Evolutionary conservation across 768 basidiomycete genomes (phyloP).

Genomic region (Leucocoprinus leucothites): DNA sequence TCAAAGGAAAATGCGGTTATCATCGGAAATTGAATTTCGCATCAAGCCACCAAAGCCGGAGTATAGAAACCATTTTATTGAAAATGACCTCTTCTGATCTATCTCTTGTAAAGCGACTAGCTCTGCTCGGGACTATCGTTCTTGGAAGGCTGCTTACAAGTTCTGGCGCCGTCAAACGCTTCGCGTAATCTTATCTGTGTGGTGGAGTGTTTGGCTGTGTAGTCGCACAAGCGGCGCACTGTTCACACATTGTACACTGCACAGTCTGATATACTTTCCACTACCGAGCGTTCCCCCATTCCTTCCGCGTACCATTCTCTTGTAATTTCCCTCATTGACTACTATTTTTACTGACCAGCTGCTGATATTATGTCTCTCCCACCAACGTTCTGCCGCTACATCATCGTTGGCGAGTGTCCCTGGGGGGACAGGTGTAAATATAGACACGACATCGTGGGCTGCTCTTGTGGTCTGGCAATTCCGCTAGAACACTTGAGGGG

Average conservation of each 20-base stretch:
- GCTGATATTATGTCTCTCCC: neutral
- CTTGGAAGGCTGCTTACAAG: no score
- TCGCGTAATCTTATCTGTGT: neutral
- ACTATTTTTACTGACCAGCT: neutral
- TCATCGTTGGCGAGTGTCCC: constrained; percentile 22
- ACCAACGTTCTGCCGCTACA: constrained; percentile 25
- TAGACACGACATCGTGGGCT: constrained; percentile 34
- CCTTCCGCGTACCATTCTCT: neutral
- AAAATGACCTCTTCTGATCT: no score
- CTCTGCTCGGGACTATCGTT: neutral
- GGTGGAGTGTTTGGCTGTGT: neutral
- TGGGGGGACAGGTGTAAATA: constrained; percentile 26
- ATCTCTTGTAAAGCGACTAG: no score
- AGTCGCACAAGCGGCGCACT: neutral
- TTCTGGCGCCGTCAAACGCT: no score
- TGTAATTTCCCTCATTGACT: neutral
- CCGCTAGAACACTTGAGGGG: constrained; percentile 14
- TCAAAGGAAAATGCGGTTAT: no score
- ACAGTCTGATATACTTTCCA: no score
- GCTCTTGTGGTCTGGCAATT: constrained; percentile 32
- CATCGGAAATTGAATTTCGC: no score
- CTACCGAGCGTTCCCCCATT: no score
- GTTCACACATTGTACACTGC: no score
- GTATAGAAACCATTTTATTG: no score
- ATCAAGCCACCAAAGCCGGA: no score